A percentile compares a stretch with the other conserved stretches of the same genome.
Evolutionary conservation across 192 early-diverging fungal species (phyloP).

Genomic region (Coemansia reversa): DNA sequence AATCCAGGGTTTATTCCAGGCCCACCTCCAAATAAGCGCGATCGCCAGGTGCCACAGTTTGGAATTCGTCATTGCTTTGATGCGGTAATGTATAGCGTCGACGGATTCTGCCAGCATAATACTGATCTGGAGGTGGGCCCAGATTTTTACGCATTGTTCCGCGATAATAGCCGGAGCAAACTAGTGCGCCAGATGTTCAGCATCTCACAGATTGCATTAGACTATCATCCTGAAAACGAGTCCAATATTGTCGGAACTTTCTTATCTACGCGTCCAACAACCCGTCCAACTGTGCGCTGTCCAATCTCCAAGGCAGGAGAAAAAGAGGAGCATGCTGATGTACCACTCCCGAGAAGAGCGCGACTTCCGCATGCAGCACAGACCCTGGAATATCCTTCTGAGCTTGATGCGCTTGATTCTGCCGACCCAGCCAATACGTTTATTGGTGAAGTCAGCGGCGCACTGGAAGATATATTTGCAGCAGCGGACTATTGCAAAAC

Average conservation of each 20-base stretch:
- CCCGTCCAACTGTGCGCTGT: conserved; percentile 57
- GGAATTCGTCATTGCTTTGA: conserved; percentile 75
- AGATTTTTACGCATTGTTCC: conserved; percentile 83
- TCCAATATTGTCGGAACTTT: conserved; percentile 75
- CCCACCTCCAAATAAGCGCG: conserved; percentile 24
- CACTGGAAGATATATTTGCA: conserved; percentile 74
- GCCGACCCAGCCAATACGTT: conserved; percentile 46
- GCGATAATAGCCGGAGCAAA: conserved; percentile 65
- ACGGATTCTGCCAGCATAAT: conserved; percentile 79
- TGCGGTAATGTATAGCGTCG: conserved; percentile 74
- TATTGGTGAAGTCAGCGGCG: conserved; percentile 61
- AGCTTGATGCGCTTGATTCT: conserved; percentile 21
- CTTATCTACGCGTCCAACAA: conserved; percentile 67
- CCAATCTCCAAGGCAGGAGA: background rate
- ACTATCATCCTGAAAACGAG: conserved; percentile 72
- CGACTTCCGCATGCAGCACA: conserved; percentile 6
- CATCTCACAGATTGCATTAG: conserved; percentile 67
- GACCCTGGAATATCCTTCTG: conserved; percentile 10
- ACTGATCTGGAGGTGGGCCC: conserved; percentile 60
- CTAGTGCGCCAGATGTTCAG: conserved; percentile 78
- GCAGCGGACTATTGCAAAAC: conserved; percentile 73
- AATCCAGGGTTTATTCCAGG: conserved; percentile 32
- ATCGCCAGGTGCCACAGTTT: conserved; percentile 56
- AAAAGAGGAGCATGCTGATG: background rate
- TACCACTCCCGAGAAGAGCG: no score